phyloP scores from a whole-genome alignment of 202 grass and related monocot genomes.

The Elaeis oleifera region DNA sequence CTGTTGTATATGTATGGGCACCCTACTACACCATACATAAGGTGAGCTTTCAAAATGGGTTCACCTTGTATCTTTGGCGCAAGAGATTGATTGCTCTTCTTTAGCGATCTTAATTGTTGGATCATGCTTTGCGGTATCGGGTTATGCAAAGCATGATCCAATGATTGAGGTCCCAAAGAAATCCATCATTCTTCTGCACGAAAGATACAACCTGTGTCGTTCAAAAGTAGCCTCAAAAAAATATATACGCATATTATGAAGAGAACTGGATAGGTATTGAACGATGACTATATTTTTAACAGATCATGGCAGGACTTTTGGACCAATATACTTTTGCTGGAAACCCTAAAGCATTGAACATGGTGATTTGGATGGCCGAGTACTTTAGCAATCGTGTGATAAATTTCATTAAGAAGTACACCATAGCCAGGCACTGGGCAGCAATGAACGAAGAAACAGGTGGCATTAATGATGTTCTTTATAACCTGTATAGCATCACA shows the following conservation, averaged over 20 bases:
- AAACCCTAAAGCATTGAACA: slow-evolving; percentile 45
- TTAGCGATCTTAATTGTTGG: no score
- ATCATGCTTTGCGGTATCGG: no score
- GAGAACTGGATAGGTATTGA: no score
- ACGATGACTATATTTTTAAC: not conserved
- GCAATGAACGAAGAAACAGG: slow-evolving; percentile 96
- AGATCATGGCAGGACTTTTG: slow-evolving; percentile 90
- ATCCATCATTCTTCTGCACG: not conserved
- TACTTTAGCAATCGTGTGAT: slow-evolving; percentile 68
- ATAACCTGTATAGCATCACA: slow-evolving; percentile 73
- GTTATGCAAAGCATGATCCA: no score
- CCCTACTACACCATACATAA: slow-evolving; percentile 98
- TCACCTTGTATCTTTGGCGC: no score
- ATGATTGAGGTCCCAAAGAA: no score
- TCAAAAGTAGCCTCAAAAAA: no score
- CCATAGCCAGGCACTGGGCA: slow-evolving; percentile 68
- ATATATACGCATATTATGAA: no score
- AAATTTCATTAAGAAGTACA: slow-evolving; percentile 54
- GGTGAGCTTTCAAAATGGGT: slow-evolving; percentile 21
- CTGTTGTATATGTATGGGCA: slow-evolving; percentile 63
- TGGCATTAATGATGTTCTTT: slow-evolving; percentile 98
- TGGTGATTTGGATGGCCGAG: slow-evolving; percentile 69
- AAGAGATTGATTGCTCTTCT: no score
- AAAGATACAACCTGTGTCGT: no score
- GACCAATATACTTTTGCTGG: slow-evolving; percentile 66